phyloP scores from a whole-genome alignment of 169 alveolate genomes.

The Plasmodium reichenowi region DNA sequence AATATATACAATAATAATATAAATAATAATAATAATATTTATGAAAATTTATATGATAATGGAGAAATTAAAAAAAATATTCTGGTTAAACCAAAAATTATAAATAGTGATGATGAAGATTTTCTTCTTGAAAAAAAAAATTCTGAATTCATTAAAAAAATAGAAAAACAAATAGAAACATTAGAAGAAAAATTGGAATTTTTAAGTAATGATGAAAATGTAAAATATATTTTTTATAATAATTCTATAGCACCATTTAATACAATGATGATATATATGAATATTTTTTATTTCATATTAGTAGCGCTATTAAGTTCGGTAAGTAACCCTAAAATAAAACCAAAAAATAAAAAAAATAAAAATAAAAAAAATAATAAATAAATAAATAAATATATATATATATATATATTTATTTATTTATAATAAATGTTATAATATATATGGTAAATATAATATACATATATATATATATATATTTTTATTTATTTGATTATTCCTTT shows the following conservation, averaged over 20 bases:
- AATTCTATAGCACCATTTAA: constrained; percentile 58
- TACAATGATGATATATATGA: constrained; percentile 41
- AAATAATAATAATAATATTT: neutral
- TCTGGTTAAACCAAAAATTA: constrained; percentile 54
- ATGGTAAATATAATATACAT: neutral
- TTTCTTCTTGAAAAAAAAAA: constrained; percentile 57
- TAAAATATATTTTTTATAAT: constrained; percentile 42
- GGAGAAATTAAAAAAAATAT: too few relatives aligned
- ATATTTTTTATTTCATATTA: constrained; percentile 54
- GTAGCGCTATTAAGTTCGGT: constrained; percentile 60
- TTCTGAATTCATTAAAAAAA: constrained; percentile 6
- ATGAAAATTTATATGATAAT: neutral
- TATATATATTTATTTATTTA: neutral
- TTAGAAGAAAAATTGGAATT: constrained; percentile 20
- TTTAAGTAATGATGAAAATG: constrained; percentile 23
- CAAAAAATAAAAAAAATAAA: neutral
- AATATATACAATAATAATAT: constrained; percentile 9
- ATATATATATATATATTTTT: neutral
- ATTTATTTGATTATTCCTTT: neutral
- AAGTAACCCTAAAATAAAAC: neutral
- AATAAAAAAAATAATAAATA: neutral
- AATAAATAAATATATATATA: neutral
- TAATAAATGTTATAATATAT: too few relatives aligned
- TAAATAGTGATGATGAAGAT: constrained; percentile 75
- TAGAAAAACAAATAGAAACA: constrained; percentile 42